Evolutionary conservation across 1,139 yeast species (phyloP), one percentile per base, ranked within the genome.

Genomic region (Scheffersomyces stambukii): DNA sequence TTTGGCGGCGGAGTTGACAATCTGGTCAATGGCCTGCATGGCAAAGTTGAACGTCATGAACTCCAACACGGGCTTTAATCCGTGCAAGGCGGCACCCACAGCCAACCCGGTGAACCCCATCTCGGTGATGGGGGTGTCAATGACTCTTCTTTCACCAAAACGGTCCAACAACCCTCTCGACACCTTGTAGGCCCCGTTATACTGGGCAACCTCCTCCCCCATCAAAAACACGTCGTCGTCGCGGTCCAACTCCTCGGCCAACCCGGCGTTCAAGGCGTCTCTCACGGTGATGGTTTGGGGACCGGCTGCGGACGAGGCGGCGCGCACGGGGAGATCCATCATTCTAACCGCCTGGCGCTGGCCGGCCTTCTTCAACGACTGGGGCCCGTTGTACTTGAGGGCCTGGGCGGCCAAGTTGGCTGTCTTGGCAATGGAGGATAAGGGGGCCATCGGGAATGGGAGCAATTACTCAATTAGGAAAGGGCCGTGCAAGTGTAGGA

Each of bases 1-100:
- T 75, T 91, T 93, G 38, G 97, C 99, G 37, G 96, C 98, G 35
- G 97, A 89, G 75, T 91, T 91, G 65, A 91, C 76, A 60, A 91
- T 91, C 49, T 91, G 98, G 63, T 91, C 99, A 59, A 91, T 91
- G 45, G 98, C 84, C 71, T 91, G 98, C 98, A 91, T 88, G 53
- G 98, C 97, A 59, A 93, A 91, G 76, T 93, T 91, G 70, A 89
- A 89, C 23, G 98, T 91, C 99, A 91, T 91, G 65, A 91, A 91
- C 68, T 91, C 99, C 59, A 94, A 86, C 48, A 91, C 77, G 49
- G 99, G 99, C 67, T 86, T 86, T 56, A 91, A 79, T 33, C 98
- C 98, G 34, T 95, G 91, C 57, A 91, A 78, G 9, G 98, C 94
- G 31, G 97, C 91, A 64, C 99, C 99, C 25, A 88, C 95, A 47